These are phyloP conservation scores for Logfia minima DNA, from an alignment of 129 eudicot genomes.

Conservation along the genomic window DNA sequence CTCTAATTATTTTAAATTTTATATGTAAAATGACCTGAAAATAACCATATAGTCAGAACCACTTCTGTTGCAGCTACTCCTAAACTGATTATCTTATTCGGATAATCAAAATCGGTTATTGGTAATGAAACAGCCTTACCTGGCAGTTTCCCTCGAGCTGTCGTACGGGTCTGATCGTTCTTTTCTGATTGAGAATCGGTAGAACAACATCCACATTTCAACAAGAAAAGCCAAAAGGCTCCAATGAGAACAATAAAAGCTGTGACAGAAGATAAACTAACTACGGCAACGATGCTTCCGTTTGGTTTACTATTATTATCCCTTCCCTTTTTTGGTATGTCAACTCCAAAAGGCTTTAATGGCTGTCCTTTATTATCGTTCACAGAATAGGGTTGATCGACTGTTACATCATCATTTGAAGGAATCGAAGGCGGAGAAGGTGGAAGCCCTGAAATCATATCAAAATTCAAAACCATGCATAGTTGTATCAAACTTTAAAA, in stretches of 20 bases:
- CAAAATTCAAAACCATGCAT: slow-evolving; percentile 8
- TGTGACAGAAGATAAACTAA: slow-evolving; percentile 67
- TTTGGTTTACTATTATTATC: slow-evolving; percentile 36
- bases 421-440: slow-evolving; percentile 84
- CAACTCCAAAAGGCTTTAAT: slow-evolving; percentile 77
- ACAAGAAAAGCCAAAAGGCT: slow-evolving; percentile 59
- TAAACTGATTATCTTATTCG: no score
- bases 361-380: slow-evolving; percentile 47
- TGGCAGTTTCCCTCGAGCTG: slow-evolving; percentile 55
- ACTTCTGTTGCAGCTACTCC: no score
- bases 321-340: slow-evolving; percentile 43
- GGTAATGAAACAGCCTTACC: slow-evolving; percentile 36
- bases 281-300: slow-evolving; percentile 51
- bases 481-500: background rate
- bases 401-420: slow-evolving; percentile 42
- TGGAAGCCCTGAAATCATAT: slow-evolving; percentile 64
- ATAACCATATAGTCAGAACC: no score
- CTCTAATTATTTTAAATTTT: no score
- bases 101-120: background rate
- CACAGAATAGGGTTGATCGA: slow-evolving; percentile 51
- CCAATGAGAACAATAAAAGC: slow-evolving; percentile 60
- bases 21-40: no score
- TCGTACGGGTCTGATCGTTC: slow-evolving; percentile 31
- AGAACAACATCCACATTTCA: slow-evolving; percentile 49
- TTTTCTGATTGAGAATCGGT: slow-evolving; percentile 24